phyloP scores from a whole-genome alignment of 2,329 filamentous ascomycete species.

The Lomentospora prolificans region DNA sequence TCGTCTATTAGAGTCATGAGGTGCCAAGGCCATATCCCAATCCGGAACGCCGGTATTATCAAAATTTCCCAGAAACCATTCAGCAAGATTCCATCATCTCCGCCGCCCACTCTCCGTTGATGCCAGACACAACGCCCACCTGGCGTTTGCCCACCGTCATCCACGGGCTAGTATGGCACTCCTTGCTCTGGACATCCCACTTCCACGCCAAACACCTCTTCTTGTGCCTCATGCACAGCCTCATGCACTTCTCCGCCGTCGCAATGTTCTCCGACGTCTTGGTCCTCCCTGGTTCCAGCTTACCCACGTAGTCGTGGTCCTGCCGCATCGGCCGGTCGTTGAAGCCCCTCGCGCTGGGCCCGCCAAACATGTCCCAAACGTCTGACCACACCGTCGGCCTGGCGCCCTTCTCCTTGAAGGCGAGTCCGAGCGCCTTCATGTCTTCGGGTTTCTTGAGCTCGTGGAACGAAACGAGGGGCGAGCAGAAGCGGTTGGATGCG shows the following conservation, averaged over 20 bases:
- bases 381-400: constrained; percentile 39
- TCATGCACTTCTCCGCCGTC: constrained; percentile 31
- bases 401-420: constrained; percentile 24
- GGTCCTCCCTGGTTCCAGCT: constrained; percentile 30
- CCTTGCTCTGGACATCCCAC: constrained; percentile 28
- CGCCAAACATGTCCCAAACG: constrained; percentile 38
- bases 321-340: constrained; percentile 24
- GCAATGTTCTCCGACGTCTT: constrained; percentile 26
- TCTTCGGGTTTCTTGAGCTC: constrained; percentile 31
- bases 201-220: constrained; percentile 41
- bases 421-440: constrained; percentile 35
- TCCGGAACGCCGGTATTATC: background rate
- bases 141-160: constrained; percentile 32
- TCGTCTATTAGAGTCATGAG: too few species aligned
- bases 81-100: constrained; percentile 13
- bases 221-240: constrained; percentile 28
- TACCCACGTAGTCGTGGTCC: constrained; percentile 40
- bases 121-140: constrained; percentile 25
- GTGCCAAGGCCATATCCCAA: background rate
- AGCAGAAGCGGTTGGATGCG: constrained; percentile 38
- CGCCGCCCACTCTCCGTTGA: constrained; percentile 20
- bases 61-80: too few species aligned
- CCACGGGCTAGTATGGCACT: constrained; percentile 40
- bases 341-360: constrained; percentile 18
- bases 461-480: constrained; percentile 46